Conservation (phyloP, 352 stramenopile species). For the Phytopythium ostracodes region DNA sequence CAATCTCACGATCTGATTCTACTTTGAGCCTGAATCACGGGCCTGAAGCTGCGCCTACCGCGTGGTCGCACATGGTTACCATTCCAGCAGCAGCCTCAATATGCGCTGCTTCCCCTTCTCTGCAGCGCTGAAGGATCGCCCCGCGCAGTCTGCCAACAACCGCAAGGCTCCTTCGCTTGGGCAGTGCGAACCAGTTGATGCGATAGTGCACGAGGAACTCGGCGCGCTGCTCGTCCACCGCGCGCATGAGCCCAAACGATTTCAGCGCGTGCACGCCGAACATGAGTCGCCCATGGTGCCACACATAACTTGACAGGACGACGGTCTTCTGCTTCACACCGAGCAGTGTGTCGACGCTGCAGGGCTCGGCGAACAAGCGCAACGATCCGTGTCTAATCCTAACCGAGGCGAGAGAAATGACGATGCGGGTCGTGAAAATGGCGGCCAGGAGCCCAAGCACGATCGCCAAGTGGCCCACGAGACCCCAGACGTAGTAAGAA, state of each 20-base stretch:
- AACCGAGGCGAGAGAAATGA: background rate
- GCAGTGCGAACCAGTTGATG: background rate
- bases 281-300: background rate
- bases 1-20: no score
- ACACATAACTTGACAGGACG: background rate
- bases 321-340: background rate
- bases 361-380: background rate
- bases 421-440: constrained; percentile 11
- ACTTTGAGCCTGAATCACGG: background rate
- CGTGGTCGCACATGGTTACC: background rate
- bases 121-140: background rate
- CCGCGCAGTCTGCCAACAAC: constrained; percentile 1
- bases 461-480: constrained; percentile 20
- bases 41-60: background rate
- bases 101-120: background rate
- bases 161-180: background rate
- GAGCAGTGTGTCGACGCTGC: background rate
- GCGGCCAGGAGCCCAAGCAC: constrained; percentile 12
- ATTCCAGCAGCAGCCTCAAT: background rate
- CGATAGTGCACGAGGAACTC: constrained; percentile 7
- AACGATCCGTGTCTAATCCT: background rate
- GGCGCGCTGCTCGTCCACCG: background rate
- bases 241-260: constrained; percentile 3
- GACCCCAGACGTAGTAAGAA: constrained; percentile 18
- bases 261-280: background rate